Percentiles rank a stretch among this genome's conserved stretches.
Evolutionary conservation across 805 yeast species (phyloP).

Genomic region (Kuraishia ogatae): DNA sequence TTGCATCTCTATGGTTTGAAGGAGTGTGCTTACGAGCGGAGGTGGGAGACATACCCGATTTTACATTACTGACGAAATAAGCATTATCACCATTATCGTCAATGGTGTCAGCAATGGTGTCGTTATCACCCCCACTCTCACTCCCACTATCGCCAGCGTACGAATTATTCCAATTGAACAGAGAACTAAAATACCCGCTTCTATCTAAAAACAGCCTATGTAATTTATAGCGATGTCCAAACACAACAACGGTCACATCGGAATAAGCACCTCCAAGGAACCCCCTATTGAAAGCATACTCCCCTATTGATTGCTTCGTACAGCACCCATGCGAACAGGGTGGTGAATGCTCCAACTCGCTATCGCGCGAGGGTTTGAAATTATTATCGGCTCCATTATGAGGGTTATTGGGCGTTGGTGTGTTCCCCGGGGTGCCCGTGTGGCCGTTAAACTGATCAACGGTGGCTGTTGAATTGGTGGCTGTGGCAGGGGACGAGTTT

Average conservation of each 20-base stretch:
- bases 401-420: too few species aligned
- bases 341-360: neutral
- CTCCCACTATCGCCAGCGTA: neutral
- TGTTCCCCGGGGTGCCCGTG: too few species aligned
- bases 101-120: too few species aligned
- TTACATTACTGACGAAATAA: too few species aligned
- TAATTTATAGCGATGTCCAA: conserved; percentile 32
- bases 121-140: conserved; percentile 4
- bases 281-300: conserved; percentile 28
- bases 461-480: too few species aligned
- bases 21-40: neutral
- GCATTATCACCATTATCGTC: conserved; percentile 1
- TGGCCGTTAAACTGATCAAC: too few species aligned
- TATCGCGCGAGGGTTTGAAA: neutral
- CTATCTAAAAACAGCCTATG: conserved; percentile 37
- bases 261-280: conserved; percentile 36
- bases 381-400: neutral
- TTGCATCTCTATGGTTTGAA: neutral
- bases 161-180: conserved; percentile 33
- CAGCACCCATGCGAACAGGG: conserved; percentile 21
- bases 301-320: conserved; percentile 11
- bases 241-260: conserved; percentile 39
- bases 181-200: conserved; percentile 36
- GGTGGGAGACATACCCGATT: too few species aligned
- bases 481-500: too few species aligned